Evolutionary conservation across 2,329 filamentous ascomycete genomes (phyloP).

Genomic region (Dissoconium aciculare): DNA sequence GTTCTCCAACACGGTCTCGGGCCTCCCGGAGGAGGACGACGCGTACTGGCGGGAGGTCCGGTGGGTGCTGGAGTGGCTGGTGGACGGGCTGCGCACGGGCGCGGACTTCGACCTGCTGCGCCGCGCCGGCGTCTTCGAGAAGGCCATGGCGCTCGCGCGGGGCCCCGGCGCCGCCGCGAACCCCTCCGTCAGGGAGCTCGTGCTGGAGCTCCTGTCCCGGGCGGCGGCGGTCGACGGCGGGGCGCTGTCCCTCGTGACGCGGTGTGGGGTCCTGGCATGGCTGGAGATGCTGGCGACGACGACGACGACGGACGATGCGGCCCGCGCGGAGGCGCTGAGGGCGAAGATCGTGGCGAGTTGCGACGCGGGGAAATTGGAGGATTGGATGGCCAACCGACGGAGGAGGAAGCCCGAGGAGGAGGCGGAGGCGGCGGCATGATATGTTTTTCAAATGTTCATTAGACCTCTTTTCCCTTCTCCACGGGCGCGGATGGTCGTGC

Average conservation of each 20-base stretch:
- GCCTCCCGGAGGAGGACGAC: constrained; percentile 57
- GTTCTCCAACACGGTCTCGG: constrained; percentile 57
- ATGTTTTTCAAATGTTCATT: no score
- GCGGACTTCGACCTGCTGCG: constrained; percentile 47
- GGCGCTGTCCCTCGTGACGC: constrained; percentile 65
- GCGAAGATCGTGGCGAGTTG: background rate
- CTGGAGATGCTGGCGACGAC: constrained; percentile 42
- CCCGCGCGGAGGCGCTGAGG: background rate
- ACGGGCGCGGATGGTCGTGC: no score
- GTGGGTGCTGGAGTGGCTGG: constrained; percentile 59
- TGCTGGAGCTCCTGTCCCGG: constrained; percentile 48
- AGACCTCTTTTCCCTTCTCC: no score
- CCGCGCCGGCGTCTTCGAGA: constrained; percentile 55
- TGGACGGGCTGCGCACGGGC: constrained; percentile 48
- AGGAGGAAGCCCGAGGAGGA: no score
- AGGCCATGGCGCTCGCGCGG: constrained; percentile 52
- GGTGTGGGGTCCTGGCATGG: constrained; percentile 63
- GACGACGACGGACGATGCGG: no score
- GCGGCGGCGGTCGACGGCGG: constrained; percentile 54
- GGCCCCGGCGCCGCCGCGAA: constrained; percentile 48
- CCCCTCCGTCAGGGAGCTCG: constrained; percentile 40
- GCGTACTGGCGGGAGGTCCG: constrained; percentile 55
- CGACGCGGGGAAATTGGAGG: background rate
- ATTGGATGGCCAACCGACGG: background rate
- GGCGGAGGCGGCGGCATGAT: background rate